Evolutionary conservation across 208 protist genomes (phyloP).

Genomic region (Lotmaria passim): DNA sequence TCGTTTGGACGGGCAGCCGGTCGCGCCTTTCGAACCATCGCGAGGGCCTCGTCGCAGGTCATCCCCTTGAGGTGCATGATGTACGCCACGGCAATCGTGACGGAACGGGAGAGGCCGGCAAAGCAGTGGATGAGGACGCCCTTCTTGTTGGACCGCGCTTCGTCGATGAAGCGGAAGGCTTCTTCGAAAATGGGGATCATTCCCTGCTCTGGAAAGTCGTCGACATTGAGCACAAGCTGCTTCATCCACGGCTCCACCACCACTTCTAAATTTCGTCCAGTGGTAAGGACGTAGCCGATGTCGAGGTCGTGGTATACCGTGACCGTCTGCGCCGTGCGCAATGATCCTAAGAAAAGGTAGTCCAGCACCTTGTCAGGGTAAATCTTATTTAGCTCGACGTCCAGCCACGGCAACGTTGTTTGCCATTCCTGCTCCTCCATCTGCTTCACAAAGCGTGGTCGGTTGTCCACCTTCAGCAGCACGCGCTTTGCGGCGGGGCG

Average conservation of each 20-base stretch:
- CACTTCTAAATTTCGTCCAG: conserved; percentile 71
- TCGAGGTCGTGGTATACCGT: conserved; percentile 83
- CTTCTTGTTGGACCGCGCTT: conserved; percentile 54
- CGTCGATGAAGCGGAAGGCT: conserved; percentile 84
- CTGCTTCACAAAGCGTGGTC: conserved; percentile 69
- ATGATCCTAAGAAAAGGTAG: conserved; percentile 83
- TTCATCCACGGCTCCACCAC: conserved; percentile 75
- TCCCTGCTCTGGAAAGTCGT: conserved; percentile 82
- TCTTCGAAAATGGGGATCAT: conserved; percentile 64
- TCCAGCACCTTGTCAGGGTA: conserved; percentile 90
- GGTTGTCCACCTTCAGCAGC: conserved; percentile 73
- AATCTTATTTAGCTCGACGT: conserved; percentile 84
- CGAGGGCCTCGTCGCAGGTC: conserved; percentile 68
- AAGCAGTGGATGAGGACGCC: conserved; percentile 92
- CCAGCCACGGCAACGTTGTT: conserved; percentile 58
- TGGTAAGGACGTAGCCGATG: conserved; percentile 84
- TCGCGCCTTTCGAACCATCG: conserved; percentile 60
- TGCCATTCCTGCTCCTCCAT: conserved; percentile 60
- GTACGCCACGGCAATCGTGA: conserved; percentile 83
- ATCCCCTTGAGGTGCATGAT: conserved; percentile 76
- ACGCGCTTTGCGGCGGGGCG: conserved; percentile 22
- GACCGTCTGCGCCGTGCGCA: conserved; percentile 83
- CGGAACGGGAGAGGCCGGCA: conserved; percentile 89
- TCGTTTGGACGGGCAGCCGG: conserved; percentile 83
- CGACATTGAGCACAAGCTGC: conserved; percentile 71